Evolutionary conservation across 2,329 filamentous ascomycete species (phyloP), one percentile per base, ranked within the genome.

Genomic region (Neofusicoccum parvum): DNA sequence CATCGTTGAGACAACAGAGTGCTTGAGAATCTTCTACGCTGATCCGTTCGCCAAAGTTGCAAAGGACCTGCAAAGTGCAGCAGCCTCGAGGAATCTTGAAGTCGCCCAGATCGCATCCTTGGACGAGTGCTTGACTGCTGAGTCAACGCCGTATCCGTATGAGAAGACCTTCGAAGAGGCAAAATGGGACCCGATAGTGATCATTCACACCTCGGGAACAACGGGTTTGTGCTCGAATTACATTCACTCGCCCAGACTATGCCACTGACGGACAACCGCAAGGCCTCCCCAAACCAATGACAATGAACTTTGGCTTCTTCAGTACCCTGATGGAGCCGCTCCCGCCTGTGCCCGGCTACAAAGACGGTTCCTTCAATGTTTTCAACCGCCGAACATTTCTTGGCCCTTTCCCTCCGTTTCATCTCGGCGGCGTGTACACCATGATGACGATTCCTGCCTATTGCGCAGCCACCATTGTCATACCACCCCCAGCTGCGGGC

Each of bases 171-270:
- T 70, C 46, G 70, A 71, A 34, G 68, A 71, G 27, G 69, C 72
- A 49, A 34, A 62, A 3, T 32, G 60, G n/a, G 74, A 78, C 32
- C 71, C 68, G 0, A 46, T 73, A 10, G 66, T 71, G 0, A 68
- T 76, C 2, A 27, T 78, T 48, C 75, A 76, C 62, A 74, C 76
- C 0, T 76, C 74, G 11, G 75, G 75, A 1, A 72, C 75, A 0
- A 79, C 74, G 5, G 27, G 27, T 32, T 6, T 32, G 27, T 6
- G 27, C 27, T 32, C 27, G 27, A 32, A 32, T 32, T 32, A 6
- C 27, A 32, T 6, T 6, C 27, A 32, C 27, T 32, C 27, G 1
- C 4, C 27, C 27, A 32, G 27, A 32, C 27, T 4, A 32, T 6
- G 27, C 27, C 27, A 6, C 27, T 32, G 27, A 32, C 27, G 27